Base-by-base conservation (phyloP, 2,329 filamentous ascomycete species). In the Cadophora malorum region DNA sequence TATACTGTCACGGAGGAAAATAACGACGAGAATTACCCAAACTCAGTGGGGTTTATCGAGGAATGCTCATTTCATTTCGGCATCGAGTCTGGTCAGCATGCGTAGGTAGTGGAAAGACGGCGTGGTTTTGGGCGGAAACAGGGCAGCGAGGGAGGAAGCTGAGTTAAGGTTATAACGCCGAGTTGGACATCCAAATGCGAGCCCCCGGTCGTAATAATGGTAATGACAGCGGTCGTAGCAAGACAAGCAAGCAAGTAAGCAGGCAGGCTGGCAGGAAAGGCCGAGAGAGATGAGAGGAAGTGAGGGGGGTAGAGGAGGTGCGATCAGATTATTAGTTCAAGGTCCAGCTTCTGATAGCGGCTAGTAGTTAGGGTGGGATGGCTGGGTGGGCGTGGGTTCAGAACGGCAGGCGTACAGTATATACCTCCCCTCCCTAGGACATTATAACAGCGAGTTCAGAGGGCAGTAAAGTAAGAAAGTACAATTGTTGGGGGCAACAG, bases 41-140 rank as follows among this genome's bases (percentile, higher is more conserved):
- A 16, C 16, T 28, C 59, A 21, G 63, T 31, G 52, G 19, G 58
- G 52, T 62, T 61, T 68, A 49, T 59, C 59, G 52, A 67, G 49
- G 63, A 73, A 69, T 73, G 72, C 59, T 71, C 65, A 73, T 73
- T 69, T 73, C 64, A 67, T 28, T 35, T 58, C 31, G 53, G 58
- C 16, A 23, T 61, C 63, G 58, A 47, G 31, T 45, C 41, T 63
- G 14, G 28, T 45, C 58, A 56, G 21, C 33, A n/a, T 47, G 58
- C 31, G 53, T 64, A 47, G 41, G 33, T 60, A 60, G 58, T 28
- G 35, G 52, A 50, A 55, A 63, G 67, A 63, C 69, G 66, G 66
- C 64, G 60, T 47, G 35, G 41, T 41, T 63, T 58, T 41, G 12
- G 12, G 50, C 50, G 67, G 35, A 63, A 67, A 59, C 65, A 67